Conservation (phyloP, 2,329 filamentous ascomycete species). For the Colletotrichum echinochloae region DNA sequence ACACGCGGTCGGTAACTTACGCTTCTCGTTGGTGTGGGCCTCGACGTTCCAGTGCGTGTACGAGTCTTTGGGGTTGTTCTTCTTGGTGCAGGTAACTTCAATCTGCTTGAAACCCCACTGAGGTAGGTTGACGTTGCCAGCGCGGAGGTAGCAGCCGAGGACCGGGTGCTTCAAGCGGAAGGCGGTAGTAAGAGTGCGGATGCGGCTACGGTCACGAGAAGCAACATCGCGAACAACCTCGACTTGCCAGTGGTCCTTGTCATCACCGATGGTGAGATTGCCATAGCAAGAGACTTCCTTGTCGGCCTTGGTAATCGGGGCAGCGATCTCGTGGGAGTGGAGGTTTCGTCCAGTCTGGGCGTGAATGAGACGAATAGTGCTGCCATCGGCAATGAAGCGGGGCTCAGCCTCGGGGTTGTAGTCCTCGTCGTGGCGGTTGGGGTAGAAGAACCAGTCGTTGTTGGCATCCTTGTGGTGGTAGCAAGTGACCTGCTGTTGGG, state of each 20-base stretch:
- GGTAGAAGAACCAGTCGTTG: conserved; percentile 99
- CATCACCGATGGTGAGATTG: conserved; percentile 93
- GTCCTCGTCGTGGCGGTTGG: conserved; percentile 81
- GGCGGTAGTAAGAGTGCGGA: conserved; percentile 92
- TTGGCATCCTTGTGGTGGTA: conserved; percentile 99
- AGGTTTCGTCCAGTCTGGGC: conserved; percentile 96
- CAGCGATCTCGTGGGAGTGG: conserved; percentile 91
- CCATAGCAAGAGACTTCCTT: conserved; percentile 96
- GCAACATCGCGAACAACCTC: conserved; percentile 93
- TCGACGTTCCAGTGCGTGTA: conserved; percentile 99
- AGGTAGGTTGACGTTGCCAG: conserved; percentile 94
- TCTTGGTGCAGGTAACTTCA: conserved; percentile 93
- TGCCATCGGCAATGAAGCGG: conserved; percentile 82
- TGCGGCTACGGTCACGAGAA: conserved; percentile 83
- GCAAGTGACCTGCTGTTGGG: conserved; percentile 97
- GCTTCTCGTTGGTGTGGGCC: conserved; percentile 91
- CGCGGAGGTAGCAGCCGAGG: conserved; percentile 92
- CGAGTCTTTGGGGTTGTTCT: conserved; percentile 90
- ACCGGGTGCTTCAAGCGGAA: conserved; percentile 88
- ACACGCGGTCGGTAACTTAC: conserved; percentile 67
- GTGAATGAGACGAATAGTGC: conserved; percentile 88
- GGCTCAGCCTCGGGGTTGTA: conserved; percentile 79
- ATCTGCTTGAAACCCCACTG: conserved; percentile 99
- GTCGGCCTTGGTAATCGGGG: conserved; percentile 89
- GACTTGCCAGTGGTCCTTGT: conserved; percentile 97